Evolutionary conservation across 1,139 yeast genomes (phyloP).

Genomic region (Hansenula lynferdii): DNA sequence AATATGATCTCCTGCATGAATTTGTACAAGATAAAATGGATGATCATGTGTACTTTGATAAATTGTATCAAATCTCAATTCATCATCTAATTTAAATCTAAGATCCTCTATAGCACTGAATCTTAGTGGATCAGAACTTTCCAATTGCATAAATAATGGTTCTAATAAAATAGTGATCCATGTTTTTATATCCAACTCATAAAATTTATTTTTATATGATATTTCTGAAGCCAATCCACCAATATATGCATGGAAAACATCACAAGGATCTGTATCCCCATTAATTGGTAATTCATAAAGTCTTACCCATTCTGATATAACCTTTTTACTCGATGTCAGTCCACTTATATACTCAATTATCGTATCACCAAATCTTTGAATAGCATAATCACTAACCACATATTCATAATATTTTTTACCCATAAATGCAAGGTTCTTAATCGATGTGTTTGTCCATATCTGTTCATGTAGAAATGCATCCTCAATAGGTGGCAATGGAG

Average conservation of each 20-base stretch:
- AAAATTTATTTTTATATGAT: not conserved
- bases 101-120: slow-evolving; percentile 5
- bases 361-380: slow-evolving; percentile 10
- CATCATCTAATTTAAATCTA: slow-evolving; percentile 2
- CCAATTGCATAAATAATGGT: slow-evolving; percentile 10
- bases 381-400: slow-evolving; percentile 6
- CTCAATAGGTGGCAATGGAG: slow-evolving; percentile 4
- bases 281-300: slow-evolving; percentile 4
- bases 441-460: slow-evolving; percentile 1
- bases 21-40: slow-evolving; percentile 6
- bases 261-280: slow-evolving; percentile 3
- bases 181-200: not conserved
- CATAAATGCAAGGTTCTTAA: slow-evolving; percentile 4
- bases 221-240: slow-evolving; percentile 8
- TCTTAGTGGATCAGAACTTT: not conserved
- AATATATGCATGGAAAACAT: slow-evolving; percentile 11
- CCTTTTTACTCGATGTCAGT: slow-evolving; percentile 4
- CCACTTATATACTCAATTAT: slow-evolving; percentile 3
- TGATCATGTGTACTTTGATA: slow-evolving; percentile 1
- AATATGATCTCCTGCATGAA: not conserved
- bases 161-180: slow-evolving; percentile 11
- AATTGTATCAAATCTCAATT: slow-evolving; percentile 1
- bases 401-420: slow-evolving; percentile 9
- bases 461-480: slow-evolving; percentile 4
- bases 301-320: slow-evolving; percentile 7